phyloP scores from a whole-genome alignment of 192 early-diverging fungal genomes.

The Podochytrium sp. region DNA sequence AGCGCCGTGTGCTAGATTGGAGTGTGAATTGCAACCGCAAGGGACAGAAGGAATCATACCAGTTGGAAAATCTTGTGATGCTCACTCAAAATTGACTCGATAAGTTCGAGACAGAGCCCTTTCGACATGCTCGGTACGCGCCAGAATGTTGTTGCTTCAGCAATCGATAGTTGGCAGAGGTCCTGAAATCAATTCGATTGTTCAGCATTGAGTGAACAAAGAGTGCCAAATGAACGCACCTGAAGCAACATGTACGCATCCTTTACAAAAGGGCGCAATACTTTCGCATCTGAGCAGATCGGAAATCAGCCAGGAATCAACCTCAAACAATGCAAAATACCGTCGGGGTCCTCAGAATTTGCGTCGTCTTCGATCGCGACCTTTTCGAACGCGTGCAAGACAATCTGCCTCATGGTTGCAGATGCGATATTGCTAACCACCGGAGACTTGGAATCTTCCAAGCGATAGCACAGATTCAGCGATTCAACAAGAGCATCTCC shows the following conservation, averaged over 20 bases:
- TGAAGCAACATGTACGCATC: constrained; percentile 91
- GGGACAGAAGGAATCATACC: constrained; percentile 50
- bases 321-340: too few species aligned
- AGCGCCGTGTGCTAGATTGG: constrained; percentile 70
- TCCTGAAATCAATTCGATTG: constrained; percentile 53
- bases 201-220: not conserved
- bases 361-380: constrained; percentile 64
- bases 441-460: constrained; percentile 82
- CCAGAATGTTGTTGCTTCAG: constrained; percentile 69
- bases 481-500: constrained; percentile 84
- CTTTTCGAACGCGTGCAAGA: constrained; percentile 86
- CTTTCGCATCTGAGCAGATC: too few species aligned
- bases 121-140: constrained; percentile 55
- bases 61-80: constrained; percentile 76
- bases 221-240: constrained; percentile 27
- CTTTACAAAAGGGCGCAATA: constrained; percentile 33
- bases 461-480: constrained; percentile 76
- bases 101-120: constrained; percentile 86
- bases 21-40: not conserved
- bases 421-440: constrained; percentile 86
- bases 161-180: constrained; percentile 77
- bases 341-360: too few species aligned
- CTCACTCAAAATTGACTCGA: constrained; percentile 86
- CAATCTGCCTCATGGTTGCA: constrained; percentile 82
- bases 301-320: too few species aligned